These are phyloP conservation scores for Fusarium sp. DNA, from an alignment of 2,329 filamentous ascomycete species.

Conservation along the genomic window DNA sequence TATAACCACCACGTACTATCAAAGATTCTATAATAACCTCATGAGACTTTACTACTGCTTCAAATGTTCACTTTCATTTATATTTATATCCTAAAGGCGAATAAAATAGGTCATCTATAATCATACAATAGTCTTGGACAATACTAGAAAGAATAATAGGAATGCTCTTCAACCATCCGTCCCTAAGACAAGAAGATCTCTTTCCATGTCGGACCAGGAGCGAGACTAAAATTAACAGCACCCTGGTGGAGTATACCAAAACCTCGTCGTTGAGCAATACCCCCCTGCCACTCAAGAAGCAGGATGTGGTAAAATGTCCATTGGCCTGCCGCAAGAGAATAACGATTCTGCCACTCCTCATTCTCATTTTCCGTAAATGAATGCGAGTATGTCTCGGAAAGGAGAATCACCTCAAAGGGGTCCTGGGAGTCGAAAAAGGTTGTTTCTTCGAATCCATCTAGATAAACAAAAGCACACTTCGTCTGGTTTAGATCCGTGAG, in stretches of 20 bases:
- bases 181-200: constrained; percentile 15
- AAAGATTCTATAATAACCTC: no score
- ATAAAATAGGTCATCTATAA: no score
- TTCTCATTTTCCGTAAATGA: neutral
- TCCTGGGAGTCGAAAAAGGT: neutral
- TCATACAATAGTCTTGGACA: no score
- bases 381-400: neutral
- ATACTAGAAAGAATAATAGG: no score
- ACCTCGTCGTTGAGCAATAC: constrained; percentile 25
- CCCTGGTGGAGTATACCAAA: neutral
- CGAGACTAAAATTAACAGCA: neutral
- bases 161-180: no score
- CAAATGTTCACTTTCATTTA: no score
- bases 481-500: neutral
- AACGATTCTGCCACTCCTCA: neutral
- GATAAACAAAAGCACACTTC: neutral
- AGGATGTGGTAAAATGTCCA: neutral
- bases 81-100: no score
- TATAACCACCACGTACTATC: no score
- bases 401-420: constrained; percentile 9
- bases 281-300: constrained; percentile 19
- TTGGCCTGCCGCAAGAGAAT: neutral
- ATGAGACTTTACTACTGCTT: no score
- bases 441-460: constrained; percentile 25
- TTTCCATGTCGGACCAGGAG: constrained; percentile 4